Evolutionary conservation across 345 rosid genomes (phyloP).

Genomic region (Angophora floribunda): DNA sequence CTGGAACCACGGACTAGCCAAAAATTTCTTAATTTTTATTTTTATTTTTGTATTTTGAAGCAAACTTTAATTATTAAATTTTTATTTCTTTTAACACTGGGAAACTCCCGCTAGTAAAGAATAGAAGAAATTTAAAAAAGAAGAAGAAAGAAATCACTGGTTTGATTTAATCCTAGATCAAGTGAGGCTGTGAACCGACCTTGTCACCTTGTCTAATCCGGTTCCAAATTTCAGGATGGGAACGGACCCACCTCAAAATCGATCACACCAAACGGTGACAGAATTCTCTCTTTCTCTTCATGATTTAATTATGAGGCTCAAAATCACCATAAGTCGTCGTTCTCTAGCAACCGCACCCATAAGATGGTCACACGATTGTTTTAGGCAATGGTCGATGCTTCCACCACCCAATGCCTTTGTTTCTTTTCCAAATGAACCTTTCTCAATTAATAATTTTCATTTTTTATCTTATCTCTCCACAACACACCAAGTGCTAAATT

Average conservation of each 20-base stretch:
- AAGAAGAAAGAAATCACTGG: background rate
- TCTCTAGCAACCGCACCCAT: background rate
- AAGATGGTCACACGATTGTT: background rate
- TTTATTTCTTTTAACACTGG: too few relatives aligned
- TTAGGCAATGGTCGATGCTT: background rate
- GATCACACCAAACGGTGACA: background rate
- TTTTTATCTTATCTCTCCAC: background rate
- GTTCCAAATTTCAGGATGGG: background rate
- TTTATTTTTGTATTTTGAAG: too few relatives aligned
- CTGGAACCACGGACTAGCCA: fast-evolving
- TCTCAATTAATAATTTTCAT: background rate
- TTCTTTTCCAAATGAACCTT: background rate
- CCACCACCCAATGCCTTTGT: background rate
- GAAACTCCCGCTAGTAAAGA: too few relatives aligned
- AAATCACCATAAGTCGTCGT: background rate
- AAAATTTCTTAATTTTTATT: too few relatives aligned
- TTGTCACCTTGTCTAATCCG: background rate
- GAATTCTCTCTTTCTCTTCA: background rate
- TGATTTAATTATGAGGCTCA: background rate
- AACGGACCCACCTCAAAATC: background rate
- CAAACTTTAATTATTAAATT: too few relatives aligned
- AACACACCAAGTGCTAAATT: background rate
- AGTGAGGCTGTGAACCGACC: background rate
- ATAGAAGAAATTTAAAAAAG: background rate
- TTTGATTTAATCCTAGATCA: background rate